Conservation (phyloP, 108 stramenopile genomes). For the Skeletonema tropicum region DNA sequence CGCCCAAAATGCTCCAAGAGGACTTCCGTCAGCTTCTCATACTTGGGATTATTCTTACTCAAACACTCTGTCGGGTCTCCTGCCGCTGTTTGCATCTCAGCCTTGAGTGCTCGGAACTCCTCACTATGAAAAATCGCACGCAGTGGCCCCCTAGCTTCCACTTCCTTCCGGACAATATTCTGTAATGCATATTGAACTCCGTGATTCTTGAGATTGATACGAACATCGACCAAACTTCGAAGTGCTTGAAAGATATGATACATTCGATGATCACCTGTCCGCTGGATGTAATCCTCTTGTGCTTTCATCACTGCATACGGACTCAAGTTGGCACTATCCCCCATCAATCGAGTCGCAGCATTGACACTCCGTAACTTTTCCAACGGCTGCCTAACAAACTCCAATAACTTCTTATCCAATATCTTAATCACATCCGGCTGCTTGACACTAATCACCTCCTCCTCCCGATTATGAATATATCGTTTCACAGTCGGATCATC, state of each 20-base stretch:
- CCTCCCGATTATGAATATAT: conserved; percentile 78
- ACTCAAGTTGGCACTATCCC: conserved; percentile 51
- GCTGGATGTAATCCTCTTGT: conserved; percentile 39
- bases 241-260: conserved; percentile 50
- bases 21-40: conserved; percentile 73
- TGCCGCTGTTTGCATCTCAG: conserved; percentile 50
- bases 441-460: conserved; percentile 72
- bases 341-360: conserved; percentile 32
- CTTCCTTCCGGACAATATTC: conserved; percentile 25
- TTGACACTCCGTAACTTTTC: conserved; percentile 45
- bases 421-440: conserved; percentile 39
- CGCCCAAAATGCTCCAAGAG: conserved; percentile 83
- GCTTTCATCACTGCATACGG: conserved; percentile 53
- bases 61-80: conserved; percentile 14
- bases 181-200: conserved; percentile 53
- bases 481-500: conserved; percentile 75
- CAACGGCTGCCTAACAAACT: conserved; percentile 60
- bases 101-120: conserved; percentile 50
- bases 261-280: conserved; percentile 44
- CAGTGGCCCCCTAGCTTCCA: conserved; percentile 27
- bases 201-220: conserved; percentile 49
- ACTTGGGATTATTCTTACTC: conserved; percentile 75
- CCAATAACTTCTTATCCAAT: conserved; percentile 56
- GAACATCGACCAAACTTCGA: conserved; percentile 53
- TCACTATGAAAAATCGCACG: not conserved